Conservation (phyloP, 768 basidiomycete genomes). For the Psilocybe cubensis region DNA sequence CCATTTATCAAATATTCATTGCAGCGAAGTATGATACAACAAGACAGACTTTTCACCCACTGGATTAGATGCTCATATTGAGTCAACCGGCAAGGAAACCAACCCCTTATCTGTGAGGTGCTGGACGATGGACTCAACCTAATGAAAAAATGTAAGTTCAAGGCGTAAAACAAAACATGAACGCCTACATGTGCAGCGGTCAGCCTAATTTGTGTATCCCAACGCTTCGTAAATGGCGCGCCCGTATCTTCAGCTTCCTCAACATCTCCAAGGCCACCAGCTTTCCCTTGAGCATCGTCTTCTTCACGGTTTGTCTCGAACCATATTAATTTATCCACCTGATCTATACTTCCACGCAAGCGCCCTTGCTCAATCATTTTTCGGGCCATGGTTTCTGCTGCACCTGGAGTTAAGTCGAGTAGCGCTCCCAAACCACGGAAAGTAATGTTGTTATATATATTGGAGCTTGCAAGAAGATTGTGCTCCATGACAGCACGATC, state of each 20-base stretch:
- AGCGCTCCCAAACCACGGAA: slow-evolving; percentile 92
- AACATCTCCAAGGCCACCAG: slow-evolving; percentile 89
- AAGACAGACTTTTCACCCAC: not conserved
- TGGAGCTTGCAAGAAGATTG: slow-evolving; percentile 94
- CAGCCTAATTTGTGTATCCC: slow-evolving; percentile 92
- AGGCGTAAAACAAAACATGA: slow-evolving; percentile 1
- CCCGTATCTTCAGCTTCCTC: slow-evolving; percentile 89
- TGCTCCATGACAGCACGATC: slow-evolving; percentile 99
- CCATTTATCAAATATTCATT: not conserved
- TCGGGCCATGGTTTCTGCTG: slow-evolving; percentile 96
- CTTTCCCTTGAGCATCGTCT: slow-evolving; percentile 92
- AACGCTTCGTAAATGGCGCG: slow-evolving; percentile 89
- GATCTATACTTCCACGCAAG: slow-evolving; percentile 91
- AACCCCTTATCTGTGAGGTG: slow-evolving; percentile 74
- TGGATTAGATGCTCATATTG: slow-evolving; percentile 4
- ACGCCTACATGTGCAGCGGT: slow-evolving; percentile 81
- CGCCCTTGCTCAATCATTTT: slow-evolving; percentile 99
- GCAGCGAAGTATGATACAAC: not conserved
- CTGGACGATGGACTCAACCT: slow-evolving; percentile 91
- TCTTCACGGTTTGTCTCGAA: slow-evolving; percentile 89
- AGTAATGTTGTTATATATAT: slow-evolving; percentile 97
- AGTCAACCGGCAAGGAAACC: slow-evolving; percentile 40
- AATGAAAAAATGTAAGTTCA: slow-evolving; percentile 10
- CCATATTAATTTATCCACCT: slow-evolving; percentile 92
- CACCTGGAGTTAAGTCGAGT: slow-evolving; percentile 86